Evolutionary conservation across 1,284 basidiomycete species (phyloP).

Genomic region (Leccinum ponderosum): DNA sequence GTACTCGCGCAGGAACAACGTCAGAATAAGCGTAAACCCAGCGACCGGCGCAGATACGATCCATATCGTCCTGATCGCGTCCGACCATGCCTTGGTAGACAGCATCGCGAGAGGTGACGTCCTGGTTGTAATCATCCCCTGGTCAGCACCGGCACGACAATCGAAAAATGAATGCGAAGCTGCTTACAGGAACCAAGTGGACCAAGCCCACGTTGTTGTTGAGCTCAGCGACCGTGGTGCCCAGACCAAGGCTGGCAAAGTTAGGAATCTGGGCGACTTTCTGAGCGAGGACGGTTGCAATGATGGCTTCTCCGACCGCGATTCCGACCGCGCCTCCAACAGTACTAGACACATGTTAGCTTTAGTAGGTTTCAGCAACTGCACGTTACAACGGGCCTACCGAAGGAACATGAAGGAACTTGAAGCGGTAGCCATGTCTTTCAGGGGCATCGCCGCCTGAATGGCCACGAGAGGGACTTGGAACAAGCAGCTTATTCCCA

Average conservation of each 20-base stretch:
- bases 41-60: constrained; percentile 62
- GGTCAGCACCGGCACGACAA: neutral
- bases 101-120: constrained; percentile 45
- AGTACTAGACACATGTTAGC: constrained; percentile 40
- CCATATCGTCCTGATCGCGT: constrained; percentile 74
- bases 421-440: constrained; percentile 80
- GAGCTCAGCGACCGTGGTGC: constrained; percentile 54
- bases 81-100: constrained; percentile 70
- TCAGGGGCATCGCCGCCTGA: constrained; percentile 80
- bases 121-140: constrained; percentile 33
- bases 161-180: neutral
- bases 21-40: constrained; percentile 58
- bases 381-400: constrained; percentile 32
- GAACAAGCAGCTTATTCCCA: neutral
- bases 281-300: constrained; percentile 55
- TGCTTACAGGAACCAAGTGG: constrained; percentile 53
- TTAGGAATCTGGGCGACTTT: constrained; percentile 52
- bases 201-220: constrained; percentile 56
- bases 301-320: constrained; percentile 70
- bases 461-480: constrained; percentile 49
- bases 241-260: constrained; percentile 36
- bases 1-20: constrained; percentile 60
- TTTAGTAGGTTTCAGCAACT: neutral
- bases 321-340: constrained; percentile 82
- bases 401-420: constrained; percentile 71